Base-by-base conservation (phyloP, 2,329 filamentous ascomycete genomes). In the Hymenoscyphus albidus region DNA sequence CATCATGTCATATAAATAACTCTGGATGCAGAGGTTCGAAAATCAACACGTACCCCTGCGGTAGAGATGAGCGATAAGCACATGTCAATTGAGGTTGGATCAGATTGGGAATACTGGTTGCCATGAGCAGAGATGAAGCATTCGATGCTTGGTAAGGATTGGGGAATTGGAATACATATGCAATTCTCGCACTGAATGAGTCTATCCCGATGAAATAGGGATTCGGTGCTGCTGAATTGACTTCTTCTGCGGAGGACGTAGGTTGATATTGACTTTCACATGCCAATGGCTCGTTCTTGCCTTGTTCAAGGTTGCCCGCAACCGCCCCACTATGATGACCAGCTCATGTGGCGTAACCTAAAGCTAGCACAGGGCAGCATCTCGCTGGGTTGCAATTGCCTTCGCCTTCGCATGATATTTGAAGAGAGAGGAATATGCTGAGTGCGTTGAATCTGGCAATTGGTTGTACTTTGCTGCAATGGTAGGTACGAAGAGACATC, bases 11-110 rank as follows among this genome's bases (percentile, higher is more conserved):
- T 54, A 54, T 54, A 54, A 54, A 54, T 35, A 51, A 9, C 18
- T 54, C 18, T 14, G 48, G 48, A 22, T 18, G 42, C n/a, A n/a
- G 42, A n/a, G 42, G 2, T 22, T 18, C 18, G 18, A 31, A 22
- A 54, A 54, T 54, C 13, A 54, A 22, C 22, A 54, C 10, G 48
- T 54, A 54, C 48, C 48, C 48, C 13, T 3, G 48, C 22, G 10
- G 18, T 12, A 27, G 22, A 54, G 48, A 54, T 54, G 31, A 54
- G 48, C 48, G 48, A 54, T 54, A 54, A 54, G 48, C 48, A 54
- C 48, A 27, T 54, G 18, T 54, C 48, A 51, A 54, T 12, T 27
- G 10, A 3, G 48, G 18, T 22, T 54, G 48, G 18, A 18, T 54
- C 35, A 5, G 35, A 35, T 27, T 54, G 48, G 48, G 48, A 54